Percentiles rank a stretch among this genome's conserved stretches.
phyloP scores from a whole-genome alignment of 257 asterid species.

The Nicotiana benthamiana region DNA sequence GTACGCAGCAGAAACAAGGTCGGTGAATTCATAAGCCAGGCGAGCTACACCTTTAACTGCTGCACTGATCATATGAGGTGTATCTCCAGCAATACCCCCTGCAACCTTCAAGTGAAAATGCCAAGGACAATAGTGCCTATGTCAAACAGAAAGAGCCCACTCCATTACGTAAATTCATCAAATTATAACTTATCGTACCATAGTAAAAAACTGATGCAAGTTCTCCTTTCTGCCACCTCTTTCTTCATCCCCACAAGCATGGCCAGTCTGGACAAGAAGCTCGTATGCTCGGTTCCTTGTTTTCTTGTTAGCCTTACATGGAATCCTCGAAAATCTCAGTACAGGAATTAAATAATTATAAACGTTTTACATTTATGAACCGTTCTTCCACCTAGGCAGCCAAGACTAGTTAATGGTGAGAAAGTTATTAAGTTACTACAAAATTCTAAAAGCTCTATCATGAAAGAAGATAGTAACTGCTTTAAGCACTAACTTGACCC shows the following conservation, averaged over 20 bases:
- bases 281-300: conserved; percentile 95
- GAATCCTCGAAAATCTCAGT: not conserved
- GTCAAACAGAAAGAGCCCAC: not conserved
- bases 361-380: not conserved
- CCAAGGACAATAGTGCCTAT: not conserved
- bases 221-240: conserved; percentile 55
- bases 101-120: conserved; percentile 52
- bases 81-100: conserved; percentile 85
- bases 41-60: conserved; percentile 95
- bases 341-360: not conserved
- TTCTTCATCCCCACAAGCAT: conserved; percentile 74
- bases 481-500: not conserved
- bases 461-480: not conserved
- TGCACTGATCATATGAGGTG: conserved; percentile 94
- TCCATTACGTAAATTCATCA: not conserved
- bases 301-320: conserved; percentile 63
- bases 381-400: not conserved
- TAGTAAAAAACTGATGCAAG: conserved; percentile 52
- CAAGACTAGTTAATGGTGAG: not conserved
- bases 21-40: conserved; percentile 89
- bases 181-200: conserved; percentile 39
- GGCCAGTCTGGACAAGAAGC: conserved; percentile 85
- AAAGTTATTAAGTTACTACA: not conserved
- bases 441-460: not conserved
- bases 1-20: conserved; percentile 66